These are phyloP conservation scores for Fermentozyma sake DNA, from an alignment of 1,139 yeast genomes.

Conservation along the genomic window DNA sequence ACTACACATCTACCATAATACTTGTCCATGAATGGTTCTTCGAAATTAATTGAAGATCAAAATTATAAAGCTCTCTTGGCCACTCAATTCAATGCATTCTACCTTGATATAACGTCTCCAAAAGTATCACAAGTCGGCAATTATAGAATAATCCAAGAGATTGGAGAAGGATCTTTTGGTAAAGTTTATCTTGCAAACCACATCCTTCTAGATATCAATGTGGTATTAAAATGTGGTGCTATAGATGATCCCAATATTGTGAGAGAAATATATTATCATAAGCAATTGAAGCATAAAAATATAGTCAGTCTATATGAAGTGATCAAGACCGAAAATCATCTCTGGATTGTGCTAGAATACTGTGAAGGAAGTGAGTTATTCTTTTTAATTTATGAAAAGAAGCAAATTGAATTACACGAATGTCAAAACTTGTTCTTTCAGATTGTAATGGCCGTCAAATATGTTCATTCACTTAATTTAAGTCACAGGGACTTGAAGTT, in stretches of 20 bases:
- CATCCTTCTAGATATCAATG: slow-evolving; percentile 64
- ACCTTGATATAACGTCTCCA: slow-evolving; percentile 49
- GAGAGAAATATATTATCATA: slow-evolving; percentile 84
- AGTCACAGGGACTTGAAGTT: slow-evolving; percentile 88
- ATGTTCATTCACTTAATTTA: slow-evolving; percentile 77
- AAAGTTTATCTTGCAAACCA: slow-evolving; percentile 84
- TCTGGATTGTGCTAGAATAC: slow-evolving; percentile 88
- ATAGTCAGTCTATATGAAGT: slow-evolving; percentile 85
- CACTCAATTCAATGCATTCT: slow-evolving; percentile 60
- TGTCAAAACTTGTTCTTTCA: slow-evolving; percentile 67
- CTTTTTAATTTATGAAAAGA: slow-evolving; percentile 59
- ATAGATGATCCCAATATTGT: slow-evolving; percentile 85
- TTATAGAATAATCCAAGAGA: slow-evolving; percentile 62
- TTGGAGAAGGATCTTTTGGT: slow-evolving; percentile 92
- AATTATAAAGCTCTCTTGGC: slow-evolving; percentile 46
- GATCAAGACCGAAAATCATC: slow-evolving; percentile 69
- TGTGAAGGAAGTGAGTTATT: slow-evolving; percentile 88
- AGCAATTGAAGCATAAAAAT: slow-evolving; percentile 78
- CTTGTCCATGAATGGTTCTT: slow-evolving; percentile 16
- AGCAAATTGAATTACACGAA: slow-evolving; percentile 51
- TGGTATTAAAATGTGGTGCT: slow-evolving; percentile 83
- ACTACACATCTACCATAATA: no score
- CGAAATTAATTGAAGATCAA: slow-evolving; percentile 21
- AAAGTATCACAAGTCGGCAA: slow-evolving; percentile 68
- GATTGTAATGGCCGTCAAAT: slow-evolving; percentile 74